Evolutionary conservation across 75 land plant species (phyloP), one percentile per base, ranked within the genome.

Genomic region (Cupressus sempervirens): DNA sequence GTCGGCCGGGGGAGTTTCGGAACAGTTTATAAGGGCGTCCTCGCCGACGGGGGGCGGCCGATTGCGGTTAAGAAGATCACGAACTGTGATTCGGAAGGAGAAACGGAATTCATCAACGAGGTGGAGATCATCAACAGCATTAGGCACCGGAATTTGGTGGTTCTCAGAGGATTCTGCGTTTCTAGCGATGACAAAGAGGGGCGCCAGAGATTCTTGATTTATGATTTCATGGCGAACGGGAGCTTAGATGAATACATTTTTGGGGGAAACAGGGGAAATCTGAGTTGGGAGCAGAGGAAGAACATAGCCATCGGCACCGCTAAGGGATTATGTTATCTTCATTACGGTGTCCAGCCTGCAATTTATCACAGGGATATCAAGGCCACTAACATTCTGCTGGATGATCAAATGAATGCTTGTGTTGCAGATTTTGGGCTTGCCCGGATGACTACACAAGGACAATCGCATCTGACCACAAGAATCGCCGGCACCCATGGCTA

Each of bases 391-490:
- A 86, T 90, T n/a, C 87, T 90, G 65, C 62, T 90, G 20, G 91
- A 90, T 50, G 87, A 86, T 38, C 13, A 90, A 7, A 67, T 90
- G 84, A 88, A 88, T n/a, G 90, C 87, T 1, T 87, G 87, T 6
- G 90, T 90, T 32, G 90, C 90, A 1, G 91, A 90, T 76, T 88
- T 90, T 75, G 91, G 91, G 23, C 84, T 90, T 16, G 91, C 91
- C 40, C 86, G 89, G 50, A 70, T 87, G 11, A 76, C 83, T 30
- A 68, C 74, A 11, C 87, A 86, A 52, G 87, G 84, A 0, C 72
- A 79, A 16, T 82, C 84, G 1, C 91, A 90, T 77, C 74, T 88
- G 12, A 90, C 90, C n/a, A 88, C 91, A 5, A 86, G 84, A 58
- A 87, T 88, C 1, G 91, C 90, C 13, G 90, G 90, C 1, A 89